Evolutionary conservation across 192 early-diverging fungal genomes (phyloP).

Genomic region (Mortierella claussenii): DNA sequence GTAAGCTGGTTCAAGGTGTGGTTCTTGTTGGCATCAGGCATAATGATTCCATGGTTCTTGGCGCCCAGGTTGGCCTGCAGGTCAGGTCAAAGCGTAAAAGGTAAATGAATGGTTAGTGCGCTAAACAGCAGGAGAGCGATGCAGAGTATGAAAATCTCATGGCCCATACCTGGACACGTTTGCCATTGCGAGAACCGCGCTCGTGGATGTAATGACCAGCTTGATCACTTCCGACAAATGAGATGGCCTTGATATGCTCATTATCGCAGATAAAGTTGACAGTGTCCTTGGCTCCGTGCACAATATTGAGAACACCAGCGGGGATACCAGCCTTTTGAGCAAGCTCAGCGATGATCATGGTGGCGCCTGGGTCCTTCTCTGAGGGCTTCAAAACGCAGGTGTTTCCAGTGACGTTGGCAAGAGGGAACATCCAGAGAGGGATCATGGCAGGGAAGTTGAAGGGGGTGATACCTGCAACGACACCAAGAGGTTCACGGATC

Average conservation of each 20-base stretch:
- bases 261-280: conserved; percentile 94
- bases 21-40: conserved; percentile 96
- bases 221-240: conserved; percentile 91
- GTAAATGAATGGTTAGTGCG: neutral
- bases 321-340: conserved; percentile 91
- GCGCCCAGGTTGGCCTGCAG: conserved; percentile 88
- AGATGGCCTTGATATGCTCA: conserved; percentile 88
- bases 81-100: neutral
- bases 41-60: conserved; percentile 97
- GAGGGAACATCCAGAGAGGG: conserved; percentile 95
- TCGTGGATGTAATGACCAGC: conserved; percentile 90
- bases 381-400: conserved; percentile 93
- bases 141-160: neutral
- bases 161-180: conserved; percentile 82
- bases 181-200: conserved; percentile 88
- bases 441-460: conserved; percentile 99
- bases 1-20: conserved; percentile 91
- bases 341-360: conserved; percentile 89
- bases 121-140: neutral
- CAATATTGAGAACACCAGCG: conserved; percentile 90
- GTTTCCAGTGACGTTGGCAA: conserved; percentile 94
- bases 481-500: conserved; percentile 92
- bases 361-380: conserved; percentile 93
- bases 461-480: conserved; percentile 92
- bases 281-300: conserved; percentile 87